Evolutionary conservation across 1,139 yeast species (phyloP).

Genomic region (Saccharomyces uvarum): DNA sequence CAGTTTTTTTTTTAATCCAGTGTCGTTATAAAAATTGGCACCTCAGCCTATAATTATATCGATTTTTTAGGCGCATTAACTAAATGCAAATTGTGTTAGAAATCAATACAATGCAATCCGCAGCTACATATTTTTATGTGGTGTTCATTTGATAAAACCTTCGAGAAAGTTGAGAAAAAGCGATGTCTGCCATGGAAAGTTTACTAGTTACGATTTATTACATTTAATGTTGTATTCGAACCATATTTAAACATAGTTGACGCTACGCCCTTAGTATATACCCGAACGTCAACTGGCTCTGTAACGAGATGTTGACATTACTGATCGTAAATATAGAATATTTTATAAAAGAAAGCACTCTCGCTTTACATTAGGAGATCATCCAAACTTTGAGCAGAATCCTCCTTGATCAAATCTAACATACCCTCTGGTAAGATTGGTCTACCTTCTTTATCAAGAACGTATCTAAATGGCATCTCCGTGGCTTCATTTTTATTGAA

Average conservation of each 20-base stretch:
- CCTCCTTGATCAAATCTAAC: slow-evolving; percentile 77
- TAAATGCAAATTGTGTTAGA: too few relatives aligned
- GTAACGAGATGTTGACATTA: not conserved
- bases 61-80: too few relatives aligned
- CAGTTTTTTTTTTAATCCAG: too few relatives aligned
- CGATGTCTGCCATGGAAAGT: too few relatives aligned
- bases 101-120: too few relatives aligned
- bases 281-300: not conserved
- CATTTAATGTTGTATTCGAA: not conserved
- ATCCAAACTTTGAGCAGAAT: slow-evolving; percentile 71
- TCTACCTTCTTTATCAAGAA: slow-evolving; percentile 44
- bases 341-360: not conserved
- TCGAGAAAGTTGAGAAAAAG: too few relatives aligned
- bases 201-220: not conserved
- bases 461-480: slow-evolving; percentile 95
- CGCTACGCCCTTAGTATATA: not conserved
- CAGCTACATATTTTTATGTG: too few relatives aligned
- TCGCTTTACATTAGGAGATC: slow-evolving; percentile 26
- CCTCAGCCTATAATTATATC: too few relatives aligned
- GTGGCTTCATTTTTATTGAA: slow-evolving; percentile 85
- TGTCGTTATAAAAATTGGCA: too few relatives aligned
- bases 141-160: too few relatives aligned
- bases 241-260: not conserved
- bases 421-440: slow-evolving; percentile 91
- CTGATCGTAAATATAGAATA: not conserved